These are phyloP conservation scores for Saturnispora bothae DNA, from an alignment of 805 yeast genomes.

Conservation along the genomic window DNA sequence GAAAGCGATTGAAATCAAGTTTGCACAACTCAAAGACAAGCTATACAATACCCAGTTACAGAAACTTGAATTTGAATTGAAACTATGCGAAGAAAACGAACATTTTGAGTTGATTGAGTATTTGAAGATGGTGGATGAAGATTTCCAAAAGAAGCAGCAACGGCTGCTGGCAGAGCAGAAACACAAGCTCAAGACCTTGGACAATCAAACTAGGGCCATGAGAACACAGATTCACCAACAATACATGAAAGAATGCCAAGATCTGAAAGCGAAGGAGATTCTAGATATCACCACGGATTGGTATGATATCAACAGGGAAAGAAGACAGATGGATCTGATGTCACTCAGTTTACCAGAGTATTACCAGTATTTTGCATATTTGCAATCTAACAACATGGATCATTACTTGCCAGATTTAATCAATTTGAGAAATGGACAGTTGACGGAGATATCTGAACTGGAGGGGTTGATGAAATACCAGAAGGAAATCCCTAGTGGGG, in stretches of 20 bases:
- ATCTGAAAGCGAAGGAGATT: constrained; percentile 54
- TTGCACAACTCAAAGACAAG: constrained; percentile 77
- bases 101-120: constrained; percentile 83
- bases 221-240: constrained; percentile 80
- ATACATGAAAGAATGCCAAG: constrained; percentile 56
- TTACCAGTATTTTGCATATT: constrained; percentile 23
- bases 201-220: constrained; percentile 68
- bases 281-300: constrained; percentile 71
- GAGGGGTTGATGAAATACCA: constrained; percentile 50
- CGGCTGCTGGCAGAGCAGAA: constrained; percentile 31
- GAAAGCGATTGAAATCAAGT: constrained; percentile 72
- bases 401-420: constrained; percentile 36
- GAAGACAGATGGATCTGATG: constrained; percentile 66
- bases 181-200: constrained; percentile 68
- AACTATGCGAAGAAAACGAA: constrained; percentile 76
- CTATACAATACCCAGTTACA: constrained; percentile 75
- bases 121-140: constrained; percentile 58
- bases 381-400: constrained; percentile 19
- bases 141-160: constrained; percentile 57
- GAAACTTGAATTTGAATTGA: constrained; percentile 70
- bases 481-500: constrained; percentile 68
- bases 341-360: constrained; percentile 43
- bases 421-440: constrained; percentile 54
- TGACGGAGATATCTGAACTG: constrained; percentile 60
- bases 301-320: constrained; percentile 86